phyloP scores from a whole-genome alignment of 2,329 filamentous ascomycete genomes.

The Cytospora leucostoma region DNA sequence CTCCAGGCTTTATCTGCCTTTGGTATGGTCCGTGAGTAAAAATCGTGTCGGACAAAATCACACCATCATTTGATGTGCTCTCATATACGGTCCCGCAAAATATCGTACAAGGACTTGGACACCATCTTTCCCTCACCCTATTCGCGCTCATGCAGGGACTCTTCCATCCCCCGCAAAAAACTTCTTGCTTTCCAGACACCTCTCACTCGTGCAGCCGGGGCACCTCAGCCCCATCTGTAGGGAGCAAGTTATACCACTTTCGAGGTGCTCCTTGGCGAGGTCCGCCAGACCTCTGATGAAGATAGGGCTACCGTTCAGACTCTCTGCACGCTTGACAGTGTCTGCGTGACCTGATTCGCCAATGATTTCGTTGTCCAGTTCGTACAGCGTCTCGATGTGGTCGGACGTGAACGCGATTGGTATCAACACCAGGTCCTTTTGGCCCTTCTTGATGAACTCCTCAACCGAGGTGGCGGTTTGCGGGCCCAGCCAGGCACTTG shows the following conservation, averaged over 20 bases:
- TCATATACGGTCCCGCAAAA: neutral
- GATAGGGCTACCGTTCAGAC: slow-evolving; percentile 83
- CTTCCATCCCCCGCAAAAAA: slow-evolving; percentile 53
- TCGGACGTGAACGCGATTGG: slow-evolving; percentile 99
- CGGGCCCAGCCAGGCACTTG: slow-evolving; percentile 90
- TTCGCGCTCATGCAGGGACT: slow-evolving; percentile 7
- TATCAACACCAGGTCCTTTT: slow-evolving; percentile 87
- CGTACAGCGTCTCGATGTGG: slow-evolving; percentile 95
- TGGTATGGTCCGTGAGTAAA: no score
- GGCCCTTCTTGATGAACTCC: slow-evolving; percentile 84
- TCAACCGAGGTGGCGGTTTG: slow-evolving; percentile 89
- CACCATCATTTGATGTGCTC: neutral
- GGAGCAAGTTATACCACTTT: slow-evolving; percentile 68
- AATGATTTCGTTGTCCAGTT: slow-evolving; percentile 93
- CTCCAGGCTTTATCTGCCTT: no score
- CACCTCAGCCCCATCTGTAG: slow-evolving; percentile 88
- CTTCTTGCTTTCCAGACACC: slow-evolving; percentile 76
- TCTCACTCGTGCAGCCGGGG: slow-evolving; percentile 88
- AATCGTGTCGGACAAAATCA: neutral
- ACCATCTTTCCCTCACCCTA: neutral
- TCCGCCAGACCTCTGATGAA: slow-evolving; percentile 91
- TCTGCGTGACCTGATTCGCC: slow-evolving; percentile 78
- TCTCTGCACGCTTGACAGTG: slow-evolving; percentile 86
- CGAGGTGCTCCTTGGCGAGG: slow-evolving; percentile 78
- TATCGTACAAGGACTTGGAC: slow-evolving; percentile 1